Evolutionary conservation across 1,139 yeast species (phyloP).

Genomic region (Sugiyamaella xylanicola): DNA sequence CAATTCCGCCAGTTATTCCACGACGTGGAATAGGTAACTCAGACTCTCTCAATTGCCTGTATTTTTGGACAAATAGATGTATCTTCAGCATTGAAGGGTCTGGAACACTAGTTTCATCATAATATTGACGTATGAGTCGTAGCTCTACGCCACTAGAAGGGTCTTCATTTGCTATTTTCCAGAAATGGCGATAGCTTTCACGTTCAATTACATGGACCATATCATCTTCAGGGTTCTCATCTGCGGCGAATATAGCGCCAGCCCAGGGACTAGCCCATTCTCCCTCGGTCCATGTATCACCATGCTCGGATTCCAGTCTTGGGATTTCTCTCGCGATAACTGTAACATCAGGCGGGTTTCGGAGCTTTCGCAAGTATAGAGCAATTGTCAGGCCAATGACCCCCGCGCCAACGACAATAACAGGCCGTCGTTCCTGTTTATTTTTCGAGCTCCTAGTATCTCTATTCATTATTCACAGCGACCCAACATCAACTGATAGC

Average conservation of each 20-base stretch:
- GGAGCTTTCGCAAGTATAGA: slow-evolving; percentile 50
- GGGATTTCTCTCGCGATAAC: slow-evolving; percentile 61
- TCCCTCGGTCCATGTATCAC: slow-evolving; percentile 36
- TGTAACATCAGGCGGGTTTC: slow-evolving; percentile 44
- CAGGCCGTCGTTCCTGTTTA: background rate
- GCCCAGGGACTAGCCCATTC: slow-evolving; percentile 65
- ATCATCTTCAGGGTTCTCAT: slow-evolving; percentile 32
- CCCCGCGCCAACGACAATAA: slow-evolving; percentile 60
- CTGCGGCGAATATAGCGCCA: slow-evolving; percentile 44
- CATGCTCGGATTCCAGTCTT: slow-evolving; percentile 43
- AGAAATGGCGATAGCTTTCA: slow-evolving; percentile 51
- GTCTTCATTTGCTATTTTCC: slow-evolving; percentile 45
- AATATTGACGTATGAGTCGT: slow-evolving; percentile 56
- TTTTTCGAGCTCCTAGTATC: background rate
- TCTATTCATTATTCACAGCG: too few relatives aligned
- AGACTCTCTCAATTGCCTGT: slow-evolving; percentile 43
- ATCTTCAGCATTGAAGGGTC: slow-evolving; percentile 49
- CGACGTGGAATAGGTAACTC: slow-evolving; percentile 47
- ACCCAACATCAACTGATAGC: too few relatives aligned
- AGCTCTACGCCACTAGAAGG: slow-evolving; percentile 59
- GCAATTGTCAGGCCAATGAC: slow-evolving; percentile 66
- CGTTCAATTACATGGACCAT: slow-evolving; percentile 52
- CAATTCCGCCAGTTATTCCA: slow-evolving; percentile 48
- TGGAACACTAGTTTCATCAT: slow-evolving; percentile 50
- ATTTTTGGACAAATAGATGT: slow-evolving; percentile 50